Evolutionary conservation across 2,329 filamentous ascomycete genomes (phyloP).

Genomic region (Colletotrichum sp.): DNA sequence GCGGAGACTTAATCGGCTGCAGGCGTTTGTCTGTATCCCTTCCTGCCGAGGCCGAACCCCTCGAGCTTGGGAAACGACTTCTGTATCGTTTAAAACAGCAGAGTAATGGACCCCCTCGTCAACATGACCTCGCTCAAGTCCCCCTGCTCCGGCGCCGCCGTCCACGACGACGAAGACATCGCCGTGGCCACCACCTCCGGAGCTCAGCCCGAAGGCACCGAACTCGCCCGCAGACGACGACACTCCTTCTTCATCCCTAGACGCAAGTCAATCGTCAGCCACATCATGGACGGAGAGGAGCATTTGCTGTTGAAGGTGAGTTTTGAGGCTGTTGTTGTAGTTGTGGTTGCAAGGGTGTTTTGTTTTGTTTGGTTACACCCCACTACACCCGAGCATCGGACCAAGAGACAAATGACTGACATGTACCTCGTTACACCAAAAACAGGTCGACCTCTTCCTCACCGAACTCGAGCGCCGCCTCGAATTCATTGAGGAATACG

Average conservation of each 20-base stretch:
- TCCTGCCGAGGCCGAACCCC: constrained; percentile 3
- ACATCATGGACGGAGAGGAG: constrained; percentile 68
- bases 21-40: not conserved
- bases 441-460: constrained; percentile 78
- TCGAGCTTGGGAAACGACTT: not conserved
- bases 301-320: constrained; percentile 61
- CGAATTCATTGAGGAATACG: constrained; percentile 87
- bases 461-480: constrained; percentile 85
- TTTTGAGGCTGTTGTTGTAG: not conserved
- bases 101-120: constrained; percentile 17
- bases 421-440: not conserved
- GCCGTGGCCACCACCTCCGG: constrained; percentile 44
- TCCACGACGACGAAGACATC: constrained; percentile 38
- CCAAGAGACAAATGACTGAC: not conserved
- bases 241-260: constrained; percentile 64
- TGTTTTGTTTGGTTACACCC: not conserved
- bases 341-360: not conserved
- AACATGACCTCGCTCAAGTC: constrained; percentile 44
- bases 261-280: constrained; percentile 63
- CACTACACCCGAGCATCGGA: not conserved
- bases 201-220: constrained; percentile 36
- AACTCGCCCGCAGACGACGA: constrained; percentile 47
- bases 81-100: not conserved
- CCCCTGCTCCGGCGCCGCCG: constrained; percentile 37
- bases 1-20: not conserved